Conservation (phyloP, 345 rosid species). For the Citrus inodora region DNA sequence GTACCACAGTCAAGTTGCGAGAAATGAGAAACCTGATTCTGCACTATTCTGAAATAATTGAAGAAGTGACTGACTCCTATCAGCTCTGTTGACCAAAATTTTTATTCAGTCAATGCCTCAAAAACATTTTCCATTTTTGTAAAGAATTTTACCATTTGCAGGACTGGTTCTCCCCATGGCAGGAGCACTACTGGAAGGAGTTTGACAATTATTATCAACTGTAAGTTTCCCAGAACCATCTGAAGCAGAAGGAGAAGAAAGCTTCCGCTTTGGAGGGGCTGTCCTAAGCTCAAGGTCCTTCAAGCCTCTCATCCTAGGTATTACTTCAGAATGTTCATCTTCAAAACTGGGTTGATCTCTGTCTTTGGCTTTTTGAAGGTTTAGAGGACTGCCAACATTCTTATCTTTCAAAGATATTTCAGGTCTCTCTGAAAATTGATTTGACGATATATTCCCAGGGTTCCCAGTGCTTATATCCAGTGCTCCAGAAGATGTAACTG, state of each 20-base stretch:
- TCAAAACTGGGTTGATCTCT: slow-evolving; percentile 39
- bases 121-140: slow-evolving; percentile 12
- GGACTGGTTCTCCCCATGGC: slow-evolving; percentile 42
- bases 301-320: slow-evolving; percentile 83
- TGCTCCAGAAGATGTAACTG: slow-evolving; percentile 33
- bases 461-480: slow-evolving; percentile 39
- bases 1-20: slow-evolving; percentile 22
- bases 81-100: slow-evolving; percentile 22
- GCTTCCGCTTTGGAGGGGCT: slow-evolving; percentile 55
- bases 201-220: slow-evolving; percentile 37
- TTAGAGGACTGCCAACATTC: slow-evolving; percentile 16
- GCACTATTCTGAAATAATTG: slow-evolving; percentile 19
- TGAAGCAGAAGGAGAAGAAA: slow-evolving; percentile 38
- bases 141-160: slow-evolving; percentile 54
- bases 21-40: slow-evolving; percentile 15
- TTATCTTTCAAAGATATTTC: slow-evolving; percentile 33
- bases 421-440: slow-evolving; percentile 26
- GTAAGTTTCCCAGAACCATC: slow-evolving; percentile 44
- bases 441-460: slow-evolving; percentile 28
- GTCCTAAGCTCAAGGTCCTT: slow-evolving; percentile 79
- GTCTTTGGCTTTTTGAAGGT: slow-evolving; percentile 29
- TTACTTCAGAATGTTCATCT: slow-evolving; percentile 46
- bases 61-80: slow-evolving; percentile 15
- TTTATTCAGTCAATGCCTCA: slow-evolving; percentile 11
- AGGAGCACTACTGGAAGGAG: slow-evolving; percentile 41